Evolutionary conservation across 192 early-diverging fungal species (phyloP).

Genomic region (Coemansia sp.): DNA sequence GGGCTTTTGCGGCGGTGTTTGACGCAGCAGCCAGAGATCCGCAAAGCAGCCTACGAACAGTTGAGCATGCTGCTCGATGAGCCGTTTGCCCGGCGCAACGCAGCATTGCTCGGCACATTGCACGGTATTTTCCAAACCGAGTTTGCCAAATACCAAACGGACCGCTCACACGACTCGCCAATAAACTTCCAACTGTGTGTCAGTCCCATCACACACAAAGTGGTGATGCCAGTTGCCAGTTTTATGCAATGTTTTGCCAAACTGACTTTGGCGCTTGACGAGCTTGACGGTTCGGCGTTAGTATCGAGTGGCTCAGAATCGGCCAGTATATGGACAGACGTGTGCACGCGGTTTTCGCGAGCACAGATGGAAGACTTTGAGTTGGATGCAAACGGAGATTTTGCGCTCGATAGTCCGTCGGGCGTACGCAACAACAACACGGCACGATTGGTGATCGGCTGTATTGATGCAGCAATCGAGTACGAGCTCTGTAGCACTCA

Average conservation of each 20-base stretch:
- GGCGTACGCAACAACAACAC: constrained; percentile 61
- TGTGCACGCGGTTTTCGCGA: constrained; percentile 52
- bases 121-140: constrained; percentile 31
- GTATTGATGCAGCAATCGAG: constrained; percentile 58
- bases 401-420: constrained; percentile 51
- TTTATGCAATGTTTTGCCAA: constrained; percentile 34
- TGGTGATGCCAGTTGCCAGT: constrained; percentile 28
- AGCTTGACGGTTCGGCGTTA: background rate
- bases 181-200: constrained; percentile 29
- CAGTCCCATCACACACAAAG: constrained; percentile 20
- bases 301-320: background rate
- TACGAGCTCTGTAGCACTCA: constrained; percentile 25
- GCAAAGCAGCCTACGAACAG: constrained; percentile 58
- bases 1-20: constrained; percentile 68
- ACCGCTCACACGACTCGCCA: constrained; percentile 21
- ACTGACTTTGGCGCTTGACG: constrained; percentile 8
- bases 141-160: constrained; percentile 51
- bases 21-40: constrained; percentile 66
- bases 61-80: constrained; percentile 53
- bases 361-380: constrained; percentile 67
- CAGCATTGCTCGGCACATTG: constrained; percentile 22
- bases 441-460: constrained; percentile 56
- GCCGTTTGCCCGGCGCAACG: constrained; percentile 14
- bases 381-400: constrained; percentile 65
- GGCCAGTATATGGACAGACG: constrained; percentile 12